Conservation (phyloP, 2,329 filamentous ascomycete species). For the Ramichloridium luteum region DNA sequence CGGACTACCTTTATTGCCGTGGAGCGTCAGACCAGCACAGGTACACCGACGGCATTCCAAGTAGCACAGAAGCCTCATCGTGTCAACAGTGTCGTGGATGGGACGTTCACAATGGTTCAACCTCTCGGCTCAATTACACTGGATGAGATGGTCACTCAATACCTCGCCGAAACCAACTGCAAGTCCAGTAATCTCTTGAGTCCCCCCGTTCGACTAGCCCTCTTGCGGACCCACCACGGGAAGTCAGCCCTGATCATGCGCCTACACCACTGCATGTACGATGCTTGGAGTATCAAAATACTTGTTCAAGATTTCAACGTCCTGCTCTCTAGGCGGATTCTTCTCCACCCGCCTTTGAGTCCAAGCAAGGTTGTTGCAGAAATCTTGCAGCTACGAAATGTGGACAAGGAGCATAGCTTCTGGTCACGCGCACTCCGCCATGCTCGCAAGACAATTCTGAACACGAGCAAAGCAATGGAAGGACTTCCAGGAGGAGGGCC, state of each 20-base stretch:
- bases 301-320: slow-evolving; percentile 7
- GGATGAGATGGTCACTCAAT: slow-evolving; percentile 4
- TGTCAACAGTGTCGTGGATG: slow-evolving; percentile 4
- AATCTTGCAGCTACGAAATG: slow-evolving; percentile 3
- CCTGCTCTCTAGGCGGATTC: no score
- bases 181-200: slow-evolving; percentile 7
- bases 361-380: no score
- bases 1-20: slow-evolving; percentile 7
- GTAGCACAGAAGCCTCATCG: slow-evolving; percentile 5
- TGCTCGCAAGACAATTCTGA: slow-evolving; percentile 2
- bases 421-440: slow-evolving; percentile 6
- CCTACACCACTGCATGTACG: slow-evolving; percentile 10
- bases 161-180: no score
- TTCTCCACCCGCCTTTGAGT: no score
- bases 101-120: background rate
- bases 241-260: slow-evolving; percentile 8
- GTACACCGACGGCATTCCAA: no score
- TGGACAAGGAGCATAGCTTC: slow-evolving; percentile 4
- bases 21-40: background rate
- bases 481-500: slow-evolving; percentile 6
- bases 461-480: slow-evolving; percentile 4
- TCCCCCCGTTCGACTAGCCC: slow-evolving; percentile 6
- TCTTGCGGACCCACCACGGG: slow-evolving; percentile 6
- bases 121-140: slow-evolving; percentile 4
- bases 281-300: slow-evolving; percentile 11